Base-by-base conservation (phyloP, 495 filamentous ascomycete species). In the Cetradonia linearis region DNA sequence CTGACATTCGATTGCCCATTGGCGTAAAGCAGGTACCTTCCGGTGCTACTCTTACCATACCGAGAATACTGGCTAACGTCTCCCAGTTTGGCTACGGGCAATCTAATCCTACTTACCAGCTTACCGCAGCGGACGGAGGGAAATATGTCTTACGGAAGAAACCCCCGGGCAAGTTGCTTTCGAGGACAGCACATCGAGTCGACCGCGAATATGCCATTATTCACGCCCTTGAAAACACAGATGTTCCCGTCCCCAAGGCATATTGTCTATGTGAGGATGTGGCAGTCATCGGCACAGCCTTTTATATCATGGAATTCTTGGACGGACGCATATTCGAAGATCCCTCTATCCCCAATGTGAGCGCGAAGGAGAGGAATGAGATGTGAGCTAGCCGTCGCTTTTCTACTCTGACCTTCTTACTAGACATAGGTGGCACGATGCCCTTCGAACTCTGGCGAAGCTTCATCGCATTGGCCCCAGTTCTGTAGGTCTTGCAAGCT, bases 251-350 rank as follows among this genome's bases (percentile, higher is more conserved):
- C 0, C 92, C 93, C 16, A 85, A 82, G 70, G 81, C 89, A 3
- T 85, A 90, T 68, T 88, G 86, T 67, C 81, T 97, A 14, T 98
- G 93, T 73, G 83, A 91, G 65, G 92, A 98, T 70, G 67, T 70
- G 38, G 72, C 65, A 38, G 82, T 98, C 5, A 76, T 97, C 64
- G 93, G 89, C 28, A 97, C 91, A 5, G 81, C 88, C 16, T 98
- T 98, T 72, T 97, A 96, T 72, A 87, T 97, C 62, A 96, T 98
- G 92, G 83, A 87, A 63, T 96, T 91, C 69, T 76, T 96, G 55
- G 86, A 91, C 66, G 92, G 92, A 23, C 83, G 93, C 63, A 94
- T 96, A 68, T 88, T 96, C 68, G 87, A 90, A 63, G 88, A 97
- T 72, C 85, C 91, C 6, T 77, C 86, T 4, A 81, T 98, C 68